Evolutionary conservation across 2,329 filamentous ascomycete genomes (phyloP), one percentile per base, ranked within the genome.

Genomic region (Sclerotinia minor): DNA sequence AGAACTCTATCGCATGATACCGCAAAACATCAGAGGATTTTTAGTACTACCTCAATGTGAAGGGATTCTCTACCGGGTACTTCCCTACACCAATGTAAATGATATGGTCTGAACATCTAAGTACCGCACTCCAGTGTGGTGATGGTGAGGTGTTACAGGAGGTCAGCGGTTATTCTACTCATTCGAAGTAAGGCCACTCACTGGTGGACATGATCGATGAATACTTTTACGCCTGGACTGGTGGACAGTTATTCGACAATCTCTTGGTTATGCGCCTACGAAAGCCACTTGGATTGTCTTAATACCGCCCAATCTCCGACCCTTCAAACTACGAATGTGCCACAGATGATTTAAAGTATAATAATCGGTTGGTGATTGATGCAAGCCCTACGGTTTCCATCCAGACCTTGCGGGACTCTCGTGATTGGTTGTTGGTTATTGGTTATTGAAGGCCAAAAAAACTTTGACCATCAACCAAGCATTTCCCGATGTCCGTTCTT

Each of bases 401-500:
- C 29, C 29, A 21, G n/a, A 63, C 32, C n/a, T 41, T 9, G n/a
- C 17, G 45, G 47, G 21, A 61, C 58, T 61, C 9, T 61, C 29
- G 35, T 49, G 21, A 61, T 50, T 52, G 59, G 59, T 7, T 38
- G 15, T 35, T n/a, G n/a, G n/a, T n/a, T n/a, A n/a, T n/a, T n/a
- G 52, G 52, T 54, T 35, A 35, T n/a, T 38, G 6, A 55, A 32
- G 53, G 6, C 19, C 19, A 9, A 3, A 55, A 49, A 32, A 35
- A 61, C 58, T 61, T 61, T 61, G 58, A 61, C 58, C 58, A 61
- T 50, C 29, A 38, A 38, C 59, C 59, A 61, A 61, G 29, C 59
- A 50, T 61, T 49, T 50, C 32, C n/a, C 45, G 21, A 50, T 45
- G 24, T 38, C 59, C 21, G n/a, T 49, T 61, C 58, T 38, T 38